Evolutionary conservation across 1,284 basidiomycete genomes (phyloP).

Genomic region (Trichosporon sp.): DNA sequence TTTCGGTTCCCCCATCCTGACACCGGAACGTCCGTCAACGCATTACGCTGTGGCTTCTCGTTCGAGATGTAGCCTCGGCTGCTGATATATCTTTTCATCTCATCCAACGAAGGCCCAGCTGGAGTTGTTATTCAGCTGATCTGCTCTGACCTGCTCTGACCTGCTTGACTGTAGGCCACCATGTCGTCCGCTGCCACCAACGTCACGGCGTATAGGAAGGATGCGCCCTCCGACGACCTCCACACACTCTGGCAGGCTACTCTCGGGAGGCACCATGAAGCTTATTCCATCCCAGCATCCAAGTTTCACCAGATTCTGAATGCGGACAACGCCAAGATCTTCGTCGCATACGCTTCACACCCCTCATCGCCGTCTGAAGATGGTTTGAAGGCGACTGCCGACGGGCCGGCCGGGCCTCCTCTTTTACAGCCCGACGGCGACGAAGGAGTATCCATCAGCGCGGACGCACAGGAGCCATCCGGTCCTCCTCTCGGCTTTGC

Average conservation of each 20-base stretch:
- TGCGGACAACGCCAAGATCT: constrained; percentile 7
- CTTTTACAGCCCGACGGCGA: neutral
- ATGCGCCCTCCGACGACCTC: neutral
- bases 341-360: constrained; percentile 6
- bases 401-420: neutral
- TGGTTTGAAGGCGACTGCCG: too few species aligned
- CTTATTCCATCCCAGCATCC: constrained; percentile 13
- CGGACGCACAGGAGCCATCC: neutral
- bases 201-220: neutral
- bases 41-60: too few species aligned
- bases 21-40: too few species aligned
- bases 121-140: neutral
- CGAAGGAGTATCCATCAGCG: neutral
- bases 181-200: neutral
- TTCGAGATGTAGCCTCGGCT: too few species aligned
- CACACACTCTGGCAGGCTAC: constrained; percentile 11
- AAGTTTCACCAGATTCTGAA: constrained; percentile 16
- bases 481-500: constrained; percentile 13
- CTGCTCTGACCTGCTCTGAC: neutral
- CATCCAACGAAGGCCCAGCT: too few species aligned
- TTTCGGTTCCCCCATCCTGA: too few species aligned
- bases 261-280: neutral
- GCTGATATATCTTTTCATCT: too few species aligned
- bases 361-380: too few species aligned
- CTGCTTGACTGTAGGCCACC: neutral